A percentile compares a stretch with the other conserved stretches of the same genome.
These are phyloP conservation scores for Vitis hybrid DNA, from an alignment of 177 flowering plant genomes.

Conservation along the genomic window DNA sequence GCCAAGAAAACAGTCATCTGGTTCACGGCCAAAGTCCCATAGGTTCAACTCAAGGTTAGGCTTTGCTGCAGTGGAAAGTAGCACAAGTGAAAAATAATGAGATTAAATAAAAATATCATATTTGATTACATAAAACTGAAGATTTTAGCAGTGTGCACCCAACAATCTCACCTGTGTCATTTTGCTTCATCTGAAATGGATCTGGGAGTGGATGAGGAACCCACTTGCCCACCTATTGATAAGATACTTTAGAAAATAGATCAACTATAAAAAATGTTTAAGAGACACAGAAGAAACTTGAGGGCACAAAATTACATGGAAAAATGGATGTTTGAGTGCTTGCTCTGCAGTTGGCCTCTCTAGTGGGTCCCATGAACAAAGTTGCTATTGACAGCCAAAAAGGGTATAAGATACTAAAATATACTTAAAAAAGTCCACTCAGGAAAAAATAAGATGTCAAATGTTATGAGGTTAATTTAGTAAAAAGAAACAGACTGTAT, in stretches of 20 bases:
- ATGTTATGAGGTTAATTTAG: not conserved
- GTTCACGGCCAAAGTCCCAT: slow-evolving; percentile 69
- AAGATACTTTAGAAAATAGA: slow-evolving; percentile 10
- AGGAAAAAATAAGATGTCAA: too few species aligned
- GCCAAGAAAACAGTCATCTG: slow-evolving; percentile 86
- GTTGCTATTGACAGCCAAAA: slow-evolving; percentile 37
- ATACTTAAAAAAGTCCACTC: not conserved
- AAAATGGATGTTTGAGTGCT: slow-evolving; percentile 77
- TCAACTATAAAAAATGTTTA: slow-evolving; percentile 1
- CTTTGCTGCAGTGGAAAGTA: slow-evolving; percentile 32
- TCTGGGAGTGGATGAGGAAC: slow-evolving; percentile 55
- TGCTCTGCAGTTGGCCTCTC: slow-evolving; percentile 85
- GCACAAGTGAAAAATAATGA: not conserved
- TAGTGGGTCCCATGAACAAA: slow-evolving; percentile 80
- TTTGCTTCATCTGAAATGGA: slow-evolving; percentile 45
- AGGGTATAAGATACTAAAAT: not conserved
- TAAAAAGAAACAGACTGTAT: not conserved
- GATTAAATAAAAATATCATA: not conserved
- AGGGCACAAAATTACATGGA: slow-evolving; percentile 51
- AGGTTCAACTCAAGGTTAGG: slow-evolving; percentile 92
- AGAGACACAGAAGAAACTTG: slow-evolving; percentile 3
- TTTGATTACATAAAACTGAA: not conserved
- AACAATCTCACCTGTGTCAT: slow-evolving; percentile 38
- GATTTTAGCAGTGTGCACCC: not conserved
- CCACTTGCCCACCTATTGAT: slow-evolving; percentile 48